These are phyloP conservation scores for Dendrobium officinale DNA, from an alignment of 106 monocot species.

Conservation along the genomic window DNA sequence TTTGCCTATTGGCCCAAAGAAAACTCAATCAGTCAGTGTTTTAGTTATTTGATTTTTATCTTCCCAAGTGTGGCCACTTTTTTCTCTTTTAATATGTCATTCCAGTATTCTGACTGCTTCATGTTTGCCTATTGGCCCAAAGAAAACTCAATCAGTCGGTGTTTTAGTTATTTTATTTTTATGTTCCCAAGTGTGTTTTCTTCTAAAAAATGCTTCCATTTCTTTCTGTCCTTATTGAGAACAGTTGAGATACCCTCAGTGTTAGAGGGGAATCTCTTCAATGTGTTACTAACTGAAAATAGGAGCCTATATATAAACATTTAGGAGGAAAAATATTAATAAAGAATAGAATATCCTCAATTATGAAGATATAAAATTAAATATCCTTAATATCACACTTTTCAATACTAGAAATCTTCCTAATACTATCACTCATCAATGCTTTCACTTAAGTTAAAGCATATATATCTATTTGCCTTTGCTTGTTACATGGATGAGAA, in stretches of 20 bases:
- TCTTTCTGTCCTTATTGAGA: not conserved
- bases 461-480: not conserved
- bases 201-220: not conserved
- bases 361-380: not conserved
- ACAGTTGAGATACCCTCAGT: not conserved
- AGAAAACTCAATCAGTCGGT: no score
- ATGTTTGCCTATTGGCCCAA: no score
- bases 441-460: not conserved
- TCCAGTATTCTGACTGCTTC: no score
- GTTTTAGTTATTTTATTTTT: no score
- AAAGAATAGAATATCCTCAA: not conserved
- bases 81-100: no score
- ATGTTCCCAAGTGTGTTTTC: no score
- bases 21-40: no score
- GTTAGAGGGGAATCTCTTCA: no score
- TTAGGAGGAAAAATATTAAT: not conserved
- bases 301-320: not conserved
- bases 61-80: no score
- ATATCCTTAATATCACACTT: not conserved
- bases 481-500: no score
- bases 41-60: no score
- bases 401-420: not conserved
- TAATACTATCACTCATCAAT: not conserved
- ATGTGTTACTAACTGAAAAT: not conserved
- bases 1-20: no score